A percentile compares a stretch with the other conserved stretches of the same genome.
phyloP scores from a whole-genome alignment of 1,284 basidiomycete species.

The Melampsora americana region DNA sequence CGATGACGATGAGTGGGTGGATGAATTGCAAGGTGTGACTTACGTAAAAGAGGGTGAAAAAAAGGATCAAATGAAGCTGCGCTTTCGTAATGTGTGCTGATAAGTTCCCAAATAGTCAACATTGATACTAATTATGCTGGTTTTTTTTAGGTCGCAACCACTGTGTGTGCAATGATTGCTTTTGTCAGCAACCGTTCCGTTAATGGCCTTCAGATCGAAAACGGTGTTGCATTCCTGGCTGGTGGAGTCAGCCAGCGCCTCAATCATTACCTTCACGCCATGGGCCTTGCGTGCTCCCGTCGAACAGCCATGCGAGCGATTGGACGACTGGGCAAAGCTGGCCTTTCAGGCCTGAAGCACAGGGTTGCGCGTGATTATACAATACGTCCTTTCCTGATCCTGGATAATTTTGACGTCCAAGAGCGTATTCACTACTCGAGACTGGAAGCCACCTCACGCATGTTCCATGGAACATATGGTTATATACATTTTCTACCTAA shows the following conservation, averaged over 20 bases:
- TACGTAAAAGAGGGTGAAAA: too few relatives aligned
- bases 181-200: constrained; percentile 8
- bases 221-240: constrained; percentile 2
- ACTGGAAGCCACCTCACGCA: background rate
- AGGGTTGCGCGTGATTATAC: background rate
- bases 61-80: too few relatives aligned
- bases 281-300: background rate
- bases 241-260: constrained; percentile 8
- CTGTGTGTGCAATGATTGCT: constrained; percentile 24
- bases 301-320: constrained; percentile 11
- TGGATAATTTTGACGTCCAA: constrained; percentile 27
- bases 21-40: too few relatives aligned
- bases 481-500: constrained; percentile 7
- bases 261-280: constrained; percentile 12
- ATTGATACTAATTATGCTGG: too few relatives aligned
- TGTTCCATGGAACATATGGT: constrained; percentile 26
- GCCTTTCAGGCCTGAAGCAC: background rate
- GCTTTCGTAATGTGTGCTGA: too few relatives aligned
- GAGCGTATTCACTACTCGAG: constrained; percentile 3
- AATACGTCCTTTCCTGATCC: constrained; percentile 2
- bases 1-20: too few relatives aligned
- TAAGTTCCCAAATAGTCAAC: too few relatives aligned
- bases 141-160: constrained; percentile 4
- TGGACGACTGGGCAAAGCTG: background rate
- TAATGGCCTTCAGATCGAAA: constrained; percentile 16